phyloP scores from a whole-genome alignment of 129 eudicot species.

The Tagetes patula region DNA sequence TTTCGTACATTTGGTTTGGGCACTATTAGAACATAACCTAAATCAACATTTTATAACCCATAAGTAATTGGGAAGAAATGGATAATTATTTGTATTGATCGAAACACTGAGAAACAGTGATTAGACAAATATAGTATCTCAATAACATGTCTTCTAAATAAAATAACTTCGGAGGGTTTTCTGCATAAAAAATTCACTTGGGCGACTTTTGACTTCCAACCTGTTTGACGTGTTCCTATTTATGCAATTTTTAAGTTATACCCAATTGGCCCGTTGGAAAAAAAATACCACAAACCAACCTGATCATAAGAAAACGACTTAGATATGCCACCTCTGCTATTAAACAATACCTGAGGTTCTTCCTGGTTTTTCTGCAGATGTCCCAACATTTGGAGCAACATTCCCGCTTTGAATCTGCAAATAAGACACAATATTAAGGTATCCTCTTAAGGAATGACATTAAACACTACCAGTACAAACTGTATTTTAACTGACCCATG shows the following conservation, averaged over 20 bases:
- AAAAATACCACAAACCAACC: background rate
- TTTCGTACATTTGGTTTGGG: background rate
- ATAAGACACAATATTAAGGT: conserved; percentile 11
- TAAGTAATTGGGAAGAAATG: background rate
- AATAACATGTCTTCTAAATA: background rate
- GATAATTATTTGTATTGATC: background rate
- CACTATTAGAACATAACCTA: background rate
- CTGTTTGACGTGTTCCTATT: too few species aligned
- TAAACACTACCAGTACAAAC: background rate
- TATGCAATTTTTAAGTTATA: background rate
- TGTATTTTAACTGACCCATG: conserved; percentile 52
- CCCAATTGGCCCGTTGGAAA: background rate
- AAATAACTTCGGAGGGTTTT: background rate
- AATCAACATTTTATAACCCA: too few species aligned
- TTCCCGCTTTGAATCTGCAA: conserved; percentile 62
- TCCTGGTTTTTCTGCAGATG: conserved; percentile 77
- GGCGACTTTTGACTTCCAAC: background rate
- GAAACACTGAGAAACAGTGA: background rate
- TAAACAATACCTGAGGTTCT: conserved; percentile 66
- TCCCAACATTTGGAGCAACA: conserved; percentile 60
- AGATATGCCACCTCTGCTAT: background rate
- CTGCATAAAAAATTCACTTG: background rate
- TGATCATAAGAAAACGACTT: background rate
- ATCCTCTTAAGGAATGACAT: conserved; percentile 1
- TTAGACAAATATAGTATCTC: background rate